A percentile compares a stretch with the other conserved stretches of the same genome.
phyloP scores from a whole-genome alignment of 257 asterid genomes.

The Buddleja alternifolia region DNA sequence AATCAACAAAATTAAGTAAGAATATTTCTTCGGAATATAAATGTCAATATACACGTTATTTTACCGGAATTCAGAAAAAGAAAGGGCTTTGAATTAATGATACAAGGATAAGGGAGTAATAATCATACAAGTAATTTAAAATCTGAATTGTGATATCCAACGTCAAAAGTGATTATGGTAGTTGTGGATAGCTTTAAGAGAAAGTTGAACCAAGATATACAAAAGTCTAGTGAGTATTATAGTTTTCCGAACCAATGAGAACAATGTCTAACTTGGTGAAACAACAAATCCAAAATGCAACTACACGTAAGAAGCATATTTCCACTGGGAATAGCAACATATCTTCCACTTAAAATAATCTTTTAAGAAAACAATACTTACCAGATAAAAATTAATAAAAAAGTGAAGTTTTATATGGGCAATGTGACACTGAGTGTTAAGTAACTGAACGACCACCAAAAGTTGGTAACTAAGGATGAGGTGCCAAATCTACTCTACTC shows the following conservation, averaged over 20 bases:
- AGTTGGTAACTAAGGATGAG: not conserved
- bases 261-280: no score
- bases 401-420: not conserved
- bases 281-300: not conserved
- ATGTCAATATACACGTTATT: not conserved
- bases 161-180: no score
- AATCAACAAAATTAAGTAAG: not conserved
- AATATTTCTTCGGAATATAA: not conserved
- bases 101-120: not conserved
- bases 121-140: not conserved
- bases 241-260: no score
- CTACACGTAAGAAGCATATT: not conserved
- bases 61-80: not conserved
- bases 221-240: no score
- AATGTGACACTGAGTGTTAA: not conserved
- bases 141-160: no score
- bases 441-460: constrained; percentile 9
- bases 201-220: no score
- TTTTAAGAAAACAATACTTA: not conserved
- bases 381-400: no score
- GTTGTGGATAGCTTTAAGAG: no score
- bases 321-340: not conserved
- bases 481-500: not conserved
- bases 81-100: not conserved
- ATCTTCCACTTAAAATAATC: not conserved